Conservation (phyloP, 148 eudicot species). For the Persicaria maculosa region DNA sequence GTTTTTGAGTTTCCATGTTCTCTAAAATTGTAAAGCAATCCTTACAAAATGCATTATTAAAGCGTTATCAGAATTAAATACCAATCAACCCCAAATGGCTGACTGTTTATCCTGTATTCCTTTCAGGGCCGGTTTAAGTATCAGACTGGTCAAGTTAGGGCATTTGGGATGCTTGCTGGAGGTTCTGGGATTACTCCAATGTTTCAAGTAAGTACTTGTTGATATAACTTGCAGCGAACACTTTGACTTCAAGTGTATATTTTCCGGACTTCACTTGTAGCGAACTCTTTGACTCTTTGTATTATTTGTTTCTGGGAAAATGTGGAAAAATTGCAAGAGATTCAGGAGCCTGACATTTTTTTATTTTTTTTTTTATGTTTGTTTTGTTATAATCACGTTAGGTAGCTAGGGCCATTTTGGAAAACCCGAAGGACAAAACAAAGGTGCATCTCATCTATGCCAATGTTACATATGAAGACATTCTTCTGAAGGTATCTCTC, state of each 20-base stretch:
- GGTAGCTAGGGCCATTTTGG: conserved; percentile 87
- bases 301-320: not conserved
- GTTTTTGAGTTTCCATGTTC: not conserved
- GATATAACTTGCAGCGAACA: not conserved
- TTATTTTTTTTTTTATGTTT: not conserved
- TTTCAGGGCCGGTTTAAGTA: conserved; percentile 79
- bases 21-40: not conserved
- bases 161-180: conserved; percentile 91
- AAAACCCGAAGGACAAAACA: conserved; percentile 69
- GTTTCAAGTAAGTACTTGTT: conserved; percentile 45
- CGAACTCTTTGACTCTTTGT: not conserved
- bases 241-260: not conserved
- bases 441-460: conserved; percentile 77
- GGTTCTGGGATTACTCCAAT: conserved; percentile 94
- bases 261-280: not conserved
- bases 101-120: conserved; percentile 10
- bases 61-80: not conserved
- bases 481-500: conserved; percentile 65
- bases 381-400: conserved; percentile 12
- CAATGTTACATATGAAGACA: conserved; percentile 72
- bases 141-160: conserved; percentile 83
- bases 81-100: not conserved
- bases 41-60: not conserved
- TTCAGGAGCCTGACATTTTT: not conserved
- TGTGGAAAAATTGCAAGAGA: too few species aligned